phyloP scores from a whole-genome alignment of 768 basidiomycete species.

The Trametes maxima region DNA sequence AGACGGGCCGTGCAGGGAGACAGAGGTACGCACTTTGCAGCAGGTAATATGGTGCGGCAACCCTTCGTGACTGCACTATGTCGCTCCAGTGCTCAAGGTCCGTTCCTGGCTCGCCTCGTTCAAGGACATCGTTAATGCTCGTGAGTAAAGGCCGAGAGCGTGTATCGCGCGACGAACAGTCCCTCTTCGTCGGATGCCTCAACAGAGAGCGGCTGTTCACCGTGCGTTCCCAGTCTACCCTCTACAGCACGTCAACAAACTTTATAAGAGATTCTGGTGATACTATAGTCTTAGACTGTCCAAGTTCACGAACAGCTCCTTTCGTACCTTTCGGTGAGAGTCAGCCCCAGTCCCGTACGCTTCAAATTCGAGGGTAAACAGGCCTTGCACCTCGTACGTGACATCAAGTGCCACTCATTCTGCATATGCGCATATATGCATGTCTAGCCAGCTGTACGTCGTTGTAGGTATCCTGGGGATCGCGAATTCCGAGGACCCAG shows the following conservation, averaged over 20 bases:
- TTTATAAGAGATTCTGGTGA: conserved; percentile 33
- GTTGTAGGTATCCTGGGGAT: no score
- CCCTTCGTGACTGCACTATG: conserved; percentile 58
- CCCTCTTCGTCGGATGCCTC: conserved; percentile 31
- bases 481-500: no score
- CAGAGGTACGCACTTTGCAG: conserved; percentile 70
- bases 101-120: conserved; percentile 67
- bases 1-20: no score
- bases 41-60: conserved; percentile 67
- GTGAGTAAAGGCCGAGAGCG: conserved; percentile 60
- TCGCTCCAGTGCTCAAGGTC: conserved; percentile 88
- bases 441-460: no score
- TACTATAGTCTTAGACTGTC: conserved; percentile 33
- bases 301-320: conserved; percentile 45
- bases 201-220: conserved; percentile 13
- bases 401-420: no score
- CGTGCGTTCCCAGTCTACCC: conserved; percentile 21
- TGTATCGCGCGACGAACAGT: conserved; percentile 48
- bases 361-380: no score
- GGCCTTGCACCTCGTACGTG: no score
- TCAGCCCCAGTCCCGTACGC: no score
- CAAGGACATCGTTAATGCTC: conserved; percentile 65
- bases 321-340: no score
- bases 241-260: conserved; percentile 35
- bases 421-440: no score